Percentiles rank a stretch among this genome's conserved stretches.
These are phyloP conservation scores for Stenogyne calaminthoides DNA, from an alignment of 305 asterid genomes.

Conservation along the genomic window DNA sequence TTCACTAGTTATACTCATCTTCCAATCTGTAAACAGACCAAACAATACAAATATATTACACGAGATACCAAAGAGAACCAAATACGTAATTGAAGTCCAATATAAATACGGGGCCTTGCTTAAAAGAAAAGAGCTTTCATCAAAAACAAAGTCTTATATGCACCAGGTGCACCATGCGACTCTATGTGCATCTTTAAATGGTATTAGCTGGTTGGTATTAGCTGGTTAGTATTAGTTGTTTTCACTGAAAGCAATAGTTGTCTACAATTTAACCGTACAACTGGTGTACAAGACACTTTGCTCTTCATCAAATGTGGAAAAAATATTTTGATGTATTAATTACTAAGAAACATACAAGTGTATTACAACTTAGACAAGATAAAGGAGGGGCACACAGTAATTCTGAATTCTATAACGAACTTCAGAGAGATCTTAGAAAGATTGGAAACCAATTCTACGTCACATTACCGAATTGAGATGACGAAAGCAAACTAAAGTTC, in stretches of 20 bases:
- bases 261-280: too few species aligned
- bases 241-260: too few species aligned
- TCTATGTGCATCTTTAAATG: too few species aligned
- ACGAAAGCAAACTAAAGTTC: conserved; percentile 10
- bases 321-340: neutral
- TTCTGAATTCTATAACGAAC: conserved; percentile 8
- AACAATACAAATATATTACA: neutral
- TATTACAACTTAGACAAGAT: neutral
- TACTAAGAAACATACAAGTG: neutral
- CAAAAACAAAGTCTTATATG: neutral
- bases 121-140: neutral
- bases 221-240: too few species aligned
- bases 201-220: too few species aligned
- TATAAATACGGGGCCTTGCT: neutral
- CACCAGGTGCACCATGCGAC: too few species aligned
- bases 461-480: conserved; percentile 17
- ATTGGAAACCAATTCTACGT: conserved; percentile 5
- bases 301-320: neutral
- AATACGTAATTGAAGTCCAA: neutral
- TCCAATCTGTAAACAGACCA: conserved; percentile 23
- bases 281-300: too few species aligned
- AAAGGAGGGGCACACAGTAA: neutral
- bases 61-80: neutral
- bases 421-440: conserved; percentile 18
- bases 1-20: conserved; percentile 47